These are phyloP conservation scores for Trypanosoma boissoni DNA, from an alignment of 208 protist genomes.

Conservation along the genomic window DNA sequence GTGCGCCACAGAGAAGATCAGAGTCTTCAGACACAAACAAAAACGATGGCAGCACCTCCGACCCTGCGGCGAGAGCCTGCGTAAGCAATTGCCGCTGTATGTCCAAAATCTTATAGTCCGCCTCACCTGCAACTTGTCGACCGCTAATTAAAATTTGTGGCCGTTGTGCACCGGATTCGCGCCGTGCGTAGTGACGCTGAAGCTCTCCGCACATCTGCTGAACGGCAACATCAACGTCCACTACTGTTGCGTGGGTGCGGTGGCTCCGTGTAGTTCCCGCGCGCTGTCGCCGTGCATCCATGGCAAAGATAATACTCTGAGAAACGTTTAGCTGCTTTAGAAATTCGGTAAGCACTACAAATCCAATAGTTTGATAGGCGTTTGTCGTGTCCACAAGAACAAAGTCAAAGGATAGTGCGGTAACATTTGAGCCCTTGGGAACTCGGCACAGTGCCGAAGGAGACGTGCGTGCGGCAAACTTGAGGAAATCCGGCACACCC, in stretches of 20 bases:
- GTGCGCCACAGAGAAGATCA: conserved; percentile 73
- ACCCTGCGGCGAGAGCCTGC: conserved; percentile 21
- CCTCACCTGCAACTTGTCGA: conserved; percentile 76
- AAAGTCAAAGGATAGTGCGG: conserved; percentile 63
- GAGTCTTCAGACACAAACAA: conserved; percentile 88
- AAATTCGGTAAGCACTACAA: conserved; percentile 51
- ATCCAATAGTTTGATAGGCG: conserved; percentile 61
- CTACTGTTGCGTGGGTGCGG: conserved; percentile 50
- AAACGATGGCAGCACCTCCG: conserved; percentile 43
- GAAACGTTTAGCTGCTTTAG: conserved; percentile 36
- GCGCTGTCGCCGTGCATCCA: conserved; percentile 75
- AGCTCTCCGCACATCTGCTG: conserved; percentile 46
- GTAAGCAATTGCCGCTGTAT: conserved; percentile 58
- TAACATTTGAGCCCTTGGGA: conserved; percentile 24
- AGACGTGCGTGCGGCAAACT: conserved; percentile 67
- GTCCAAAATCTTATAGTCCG: conserved; percentile 87
- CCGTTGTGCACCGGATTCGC: not conserved
- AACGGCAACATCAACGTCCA: conserved; percentile 72
- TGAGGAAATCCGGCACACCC: conserved; percentile 85
- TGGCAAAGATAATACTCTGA: conserved; percentile 66
- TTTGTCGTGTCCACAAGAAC: conserved; percentile 87
- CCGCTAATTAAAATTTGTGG: conserved; percentile 74
- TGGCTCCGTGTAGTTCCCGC: conserved; percentile 53
- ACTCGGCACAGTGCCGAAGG: conserved; percentile 63
- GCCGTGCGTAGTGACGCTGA: conserved; percentile 25